Evolutionary conservation across 2,329 filamentous ascomycete species (phyloP).

Genomic region (Penicillium sp.): DNA sequence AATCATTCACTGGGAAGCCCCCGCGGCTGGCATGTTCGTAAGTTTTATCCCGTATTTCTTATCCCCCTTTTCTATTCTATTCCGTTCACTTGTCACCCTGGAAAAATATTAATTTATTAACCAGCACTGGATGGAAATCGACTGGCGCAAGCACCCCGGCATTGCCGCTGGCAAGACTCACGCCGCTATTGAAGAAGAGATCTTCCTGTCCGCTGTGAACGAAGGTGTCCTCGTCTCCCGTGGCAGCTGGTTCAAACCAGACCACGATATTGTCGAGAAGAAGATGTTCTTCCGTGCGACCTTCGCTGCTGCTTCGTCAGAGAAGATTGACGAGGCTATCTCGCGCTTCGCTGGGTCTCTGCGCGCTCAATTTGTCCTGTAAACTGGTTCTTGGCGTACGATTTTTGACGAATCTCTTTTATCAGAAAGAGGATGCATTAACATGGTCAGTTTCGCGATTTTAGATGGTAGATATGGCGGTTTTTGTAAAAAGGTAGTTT

Average conservation of each 20-base stretch:
- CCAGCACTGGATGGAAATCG: slow-evolving; percentile 49
- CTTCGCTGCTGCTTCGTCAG: slow-evolving; percentile 74
- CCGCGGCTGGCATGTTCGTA: slow-evolving; percentile 92
- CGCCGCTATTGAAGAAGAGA: slow-evolving; percentile 70
- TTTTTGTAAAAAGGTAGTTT: neutral
- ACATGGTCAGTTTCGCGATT: neutral
- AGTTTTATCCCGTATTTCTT: slow-evolving; percentile 41
- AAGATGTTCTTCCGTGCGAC: slow-evolving; percentile 87
- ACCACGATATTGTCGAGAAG: slow-evolving; percentile 56
- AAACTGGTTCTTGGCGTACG: slow-evolving; percentile 7
- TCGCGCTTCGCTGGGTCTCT: slow-evolving; percentile 73
- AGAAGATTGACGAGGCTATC: slow-evolving; percentile 70
- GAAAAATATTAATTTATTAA: slow-evolving; percentile 1
- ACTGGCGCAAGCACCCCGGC: slow-evolving; percentile 48
- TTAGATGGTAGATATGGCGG: slow-evolving; percentile 1
- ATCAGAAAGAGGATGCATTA: neutral
- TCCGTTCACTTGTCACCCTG: neutral
- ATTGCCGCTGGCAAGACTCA: slow-evolving; percentile 37
- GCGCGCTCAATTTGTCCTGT: slow-evolving; percentile 57
- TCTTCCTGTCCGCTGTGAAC: slow-evolving; percentile 74
- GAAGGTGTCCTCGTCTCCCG: slow-evolving; percentile 76
- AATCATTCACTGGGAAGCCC: slow-evolving; percentile 75
- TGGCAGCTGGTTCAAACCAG: slow-evolving; percentile 88
- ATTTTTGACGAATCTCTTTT: slow-evolving; percentile 5
- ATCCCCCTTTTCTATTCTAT: neutral